Base-by-base conservation (phyloP, 306 rosid species). In the Acacia confusa region DNA sequence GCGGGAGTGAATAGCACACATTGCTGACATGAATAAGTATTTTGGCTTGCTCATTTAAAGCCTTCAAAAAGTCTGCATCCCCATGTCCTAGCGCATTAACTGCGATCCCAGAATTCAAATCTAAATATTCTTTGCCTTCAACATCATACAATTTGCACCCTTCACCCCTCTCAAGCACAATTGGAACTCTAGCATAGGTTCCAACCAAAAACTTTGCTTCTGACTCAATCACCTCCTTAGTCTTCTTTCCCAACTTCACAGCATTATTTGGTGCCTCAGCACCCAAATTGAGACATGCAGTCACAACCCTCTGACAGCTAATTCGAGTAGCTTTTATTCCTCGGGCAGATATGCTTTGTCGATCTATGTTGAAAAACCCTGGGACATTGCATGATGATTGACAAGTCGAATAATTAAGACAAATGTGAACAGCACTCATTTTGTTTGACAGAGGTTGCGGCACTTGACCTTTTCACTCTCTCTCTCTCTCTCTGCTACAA, bases 11-110 rank as follows among this genome's bases (percentile, higher is more conserved):
- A 84, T 91, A 77, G 83, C 75, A 93, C 53, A 92, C 34, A 78
- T 93, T 95, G 98, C 98, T 92, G 85, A 90, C 92, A 81, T 95
- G 98, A 74, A 94, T 81, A 66, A 95, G 96, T 7, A 71, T 71
- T 28, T 22, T 63, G 45, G 98, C 98, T 82, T 95, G 98, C 32
- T 92, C 93, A 1, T 69, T 70, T 27, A 95, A 90, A 25, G 99
- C 97, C 80, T 48, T 85, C 68, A 93, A 79, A 97, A 96, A 92
- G 47, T 95, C 98, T 44, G 78, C 86, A 81, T 95, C 99, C 8
- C 88, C 94, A 55, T 93, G 91, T 8, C 98, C 99, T 0, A 95
- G 89, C 8, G 98, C 88, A 65, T 93, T 95, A 20, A 95, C 98
- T 2, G 96, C 99, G 64, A 93, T 95, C 41, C 99, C 98, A 2